phyloP scores from a whole-genome alignment of 495 filamentous ascomycete genomes.

The Penicillium riverlandense region DNA sequence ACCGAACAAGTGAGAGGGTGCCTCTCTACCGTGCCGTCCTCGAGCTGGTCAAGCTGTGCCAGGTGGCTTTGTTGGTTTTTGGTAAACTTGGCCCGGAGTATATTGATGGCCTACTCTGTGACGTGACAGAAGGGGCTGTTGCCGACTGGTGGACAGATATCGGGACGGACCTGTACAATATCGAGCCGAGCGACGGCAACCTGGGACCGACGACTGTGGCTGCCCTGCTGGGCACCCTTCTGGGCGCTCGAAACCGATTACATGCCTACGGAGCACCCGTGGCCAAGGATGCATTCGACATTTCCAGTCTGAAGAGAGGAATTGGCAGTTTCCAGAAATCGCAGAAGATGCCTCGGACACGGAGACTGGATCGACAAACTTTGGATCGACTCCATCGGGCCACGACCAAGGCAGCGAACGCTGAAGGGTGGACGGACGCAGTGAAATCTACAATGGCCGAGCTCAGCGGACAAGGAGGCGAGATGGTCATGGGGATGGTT shows the following conservation, averaged over 20 bases:
- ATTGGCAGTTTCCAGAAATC: constrained; percentile 85
- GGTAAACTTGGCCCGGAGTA: constrained; percentile 83
- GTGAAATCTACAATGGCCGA: constrained; percentile 94
- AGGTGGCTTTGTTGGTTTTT: constrained; percentile 82
- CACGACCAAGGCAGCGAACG: constrained; percentile 81
- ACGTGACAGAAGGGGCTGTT: constrained; percentile 84
- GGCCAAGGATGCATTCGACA: constrained; percentile 86
- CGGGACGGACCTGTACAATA: constrained; percentile 80
- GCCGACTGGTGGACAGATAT: constrained; percentile 96
- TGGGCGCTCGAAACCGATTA: constrained; percentile 84
- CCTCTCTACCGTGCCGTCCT: constrained; percentile 68
- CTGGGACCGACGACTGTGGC: constrained; percentile 89
- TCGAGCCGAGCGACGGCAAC: constrained; percentile 87
- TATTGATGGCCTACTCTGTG: constrained; percentile 87
- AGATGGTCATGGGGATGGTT: constrained; percentile 90
- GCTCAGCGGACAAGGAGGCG: constrained; percentile 88
- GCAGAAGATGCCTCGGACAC: constrained; percentile 68
- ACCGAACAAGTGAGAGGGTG: constrained; percentile 76
- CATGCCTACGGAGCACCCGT: constrained; percentile 77
- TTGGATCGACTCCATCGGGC: constrained; percentile 69
- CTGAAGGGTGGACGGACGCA: constrained; percentile 76
- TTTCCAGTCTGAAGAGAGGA: constrained; percentile 70
- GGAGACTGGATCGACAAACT: constrained; percentile 76
- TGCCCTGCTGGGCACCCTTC: constrained; percentile 76
- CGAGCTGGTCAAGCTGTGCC: constrained; percentile 88